phyloP scores from a whole-genome alignment of 176 grass and related monocot genomes.

The Phoenix dactylifera region DNA sequence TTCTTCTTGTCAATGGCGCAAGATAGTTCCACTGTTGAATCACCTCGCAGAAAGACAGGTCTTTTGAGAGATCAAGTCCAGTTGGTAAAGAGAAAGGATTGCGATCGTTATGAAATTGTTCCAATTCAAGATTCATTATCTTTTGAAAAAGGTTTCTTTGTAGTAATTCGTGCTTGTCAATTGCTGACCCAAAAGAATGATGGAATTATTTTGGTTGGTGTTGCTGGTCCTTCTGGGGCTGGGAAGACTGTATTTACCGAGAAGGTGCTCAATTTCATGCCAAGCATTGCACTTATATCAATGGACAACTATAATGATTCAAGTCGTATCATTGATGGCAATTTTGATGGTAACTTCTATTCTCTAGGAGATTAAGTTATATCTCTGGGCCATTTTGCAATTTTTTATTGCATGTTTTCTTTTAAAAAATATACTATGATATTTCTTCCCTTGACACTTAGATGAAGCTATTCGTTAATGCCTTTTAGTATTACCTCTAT shows the following conservation, averaged over 20 bases:
- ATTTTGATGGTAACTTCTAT: conserved; percentile 76
- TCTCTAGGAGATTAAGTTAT: not conserved
- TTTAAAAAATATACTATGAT: too few relatives aligned
- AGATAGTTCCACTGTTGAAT: conserved; percentile 41
- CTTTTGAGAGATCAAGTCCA: conserved; percentile 87
- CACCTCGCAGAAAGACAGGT: conserved; percentile 48
- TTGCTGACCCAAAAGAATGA: conserved; percentile 72
- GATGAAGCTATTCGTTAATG: too few relatives aligned
- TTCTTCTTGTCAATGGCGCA: conserved; percentile 38
- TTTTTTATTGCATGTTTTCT: too few relatives aligned
- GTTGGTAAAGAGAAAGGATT: conserved; percentile 74
- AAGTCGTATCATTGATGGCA: conserved; percentile 80
- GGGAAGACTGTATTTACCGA: conserved; percentile 96
- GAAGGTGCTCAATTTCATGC: conserved; percentile 95
- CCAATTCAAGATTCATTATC: conserved; percentile 65
- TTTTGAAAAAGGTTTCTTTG: conserved; percentile 96
- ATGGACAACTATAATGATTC: conserved; percentile 99
- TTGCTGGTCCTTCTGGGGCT: conserved; percentile 88
- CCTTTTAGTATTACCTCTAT: too few relatives aligned
- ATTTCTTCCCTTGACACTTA: too few relatives aligned
- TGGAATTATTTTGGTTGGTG: conserved; percentile 74
- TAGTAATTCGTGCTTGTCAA: conserved; percentile 83
- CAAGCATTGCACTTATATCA: conserved; percentile 76
- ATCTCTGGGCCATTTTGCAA: too few relatives aligned
- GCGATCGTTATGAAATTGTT: conserved; percentile 65